phyloP scores from a whole-genome alignment of 2,329 filamentous ascomycete genomes.

The Aureobasidium namibiae region DNA sequence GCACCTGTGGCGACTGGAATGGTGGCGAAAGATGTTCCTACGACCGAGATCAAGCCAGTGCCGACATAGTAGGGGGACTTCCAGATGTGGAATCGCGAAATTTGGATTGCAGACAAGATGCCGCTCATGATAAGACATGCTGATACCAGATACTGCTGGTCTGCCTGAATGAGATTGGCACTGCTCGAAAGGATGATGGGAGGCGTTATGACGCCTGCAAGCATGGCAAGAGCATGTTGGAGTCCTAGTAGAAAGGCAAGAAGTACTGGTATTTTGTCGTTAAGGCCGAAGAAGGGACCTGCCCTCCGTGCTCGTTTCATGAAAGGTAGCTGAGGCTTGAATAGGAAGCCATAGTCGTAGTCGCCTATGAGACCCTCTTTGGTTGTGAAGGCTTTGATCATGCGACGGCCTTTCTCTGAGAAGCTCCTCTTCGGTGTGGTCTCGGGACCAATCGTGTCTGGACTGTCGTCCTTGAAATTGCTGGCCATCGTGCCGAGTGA shows the following conservation, averaged over 20 bases:
- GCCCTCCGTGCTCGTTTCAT: constrained; percentile 53
- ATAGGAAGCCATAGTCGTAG: constrained; percentile 87
- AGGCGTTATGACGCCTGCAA: constrained; percentile 61
- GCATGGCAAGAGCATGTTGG: constrained; percentile 71
- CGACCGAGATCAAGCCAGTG: constrained; percentile 72
- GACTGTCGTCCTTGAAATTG: constrained; percentile 31
- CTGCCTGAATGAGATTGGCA: constrained; percentile 52
- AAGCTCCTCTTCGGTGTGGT: constrained; percentile 32
- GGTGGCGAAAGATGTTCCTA: constrained; percentile 69
- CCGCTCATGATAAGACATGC: constrained; percentile 72
- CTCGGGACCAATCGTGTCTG: constrained; percentile 39
- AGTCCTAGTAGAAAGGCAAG: constrained; percentile 67
- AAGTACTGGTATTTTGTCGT: constrained; percentile 68
- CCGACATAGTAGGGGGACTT: constrained; percentile 67
- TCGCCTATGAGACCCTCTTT: constrained; percentile 68
- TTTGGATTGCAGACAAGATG: constrained; percentile 65
- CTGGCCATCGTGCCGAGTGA: not conserved
- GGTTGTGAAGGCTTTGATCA: constrained; percentile 40
- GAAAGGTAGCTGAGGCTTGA: constrained; percentile 74
- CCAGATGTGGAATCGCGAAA: constrained; percentile 65
- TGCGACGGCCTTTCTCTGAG: constrained; percentile 32
- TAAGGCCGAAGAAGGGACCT: constrained; percentile 78
- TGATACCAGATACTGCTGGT: constrained; percentile 71
- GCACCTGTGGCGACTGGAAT: constrained; percentile 66
- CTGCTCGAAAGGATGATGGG: constrained; percentile 63